Evolutionary conservation across 2,329 filamentous ascomycete genomes (phyloP), one percentile per base, ranked within the genome.

Genomic region (Colletotrichum tamarilloi): DNA sequence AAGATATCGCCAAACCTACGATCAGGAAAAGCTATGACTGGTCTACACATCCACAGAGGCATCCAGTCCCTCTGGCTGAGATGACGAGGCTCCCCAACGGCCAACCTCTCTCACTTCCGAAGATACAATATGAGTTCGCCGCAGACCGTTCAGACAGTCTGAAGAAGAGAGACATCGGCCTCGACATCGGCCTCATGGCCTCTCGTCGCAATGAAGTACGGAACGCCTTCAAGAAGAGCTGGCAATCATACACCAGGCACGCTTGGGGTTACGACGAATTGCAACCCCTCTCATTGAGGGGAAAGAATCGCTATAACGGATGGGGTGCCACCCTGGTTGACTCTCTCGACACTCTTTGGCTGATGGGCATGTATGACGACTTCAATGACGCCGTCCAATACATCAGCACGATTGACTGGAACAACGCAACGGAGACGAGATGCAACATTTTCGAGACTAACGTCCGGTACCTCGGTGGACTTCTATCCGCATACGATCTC

Each of bases 381-480:
- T 89, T 89, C 75, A 82, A 85, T 26, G 82, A 85, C 56, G 87
- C 86, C 14, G 84, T 86, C 5, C 79, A 84, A 58, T 84, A 80
- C 64, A 85, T 84, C 46, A 79, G 78, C 58, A 70, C 55, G 81
- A 85, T 92, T 57, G 85, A 91, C 77, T 92, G 89, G 81, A 87
- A 85, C 0, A 84, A 83, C 1, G 87, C 86, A 1, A 76, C 75
- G 2, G 79, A 80, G 1, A 78, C 81, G 3, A 84, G 86, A 19
- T 85, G 90, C 65, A 93, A 92, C 74, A 84, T 93, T 0, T 94
- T 94, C 74, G 92, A 94, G 81, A 93, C 91, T 1, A 93, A 88
- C 12, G 94, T 94, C 71, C 88, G 92, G 55, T 94, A 94, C 78
- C 86, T 94, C 0, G 92, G 92, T 16, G 92, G 92, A 1, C 86